phyloP scores from a whole-genome alignment of 352 stramenopile genomes.

The Phytophthora brassicae region DNA sequence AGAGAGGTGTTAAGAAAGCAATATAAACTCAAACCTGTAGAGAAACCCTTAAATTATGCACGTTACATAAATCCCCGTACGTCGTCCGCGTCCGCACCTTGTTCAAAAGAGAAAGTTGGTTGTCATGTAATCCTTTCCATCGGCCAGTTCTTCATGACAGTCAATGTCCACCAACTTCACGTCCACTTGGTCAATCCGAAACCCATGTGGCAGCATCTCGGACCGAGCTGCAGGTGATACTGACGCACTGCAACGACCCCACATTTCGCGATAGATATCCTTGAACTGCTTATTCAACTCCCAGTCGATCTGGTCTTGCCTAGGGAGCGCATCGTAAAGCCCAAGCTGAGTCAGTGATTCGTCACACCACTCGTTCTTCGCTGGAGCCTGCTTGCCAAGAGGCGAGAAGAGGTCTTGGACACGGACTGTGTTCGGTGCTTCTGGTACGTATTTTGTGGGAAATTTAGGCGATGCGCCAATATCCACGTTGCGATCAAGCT shows the following conservation, averaged over 20 bases:
- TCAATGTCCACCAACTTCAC: constrained; percentile 7
- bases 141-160: constrained; percentile 12
- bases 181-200: constrained; percentile 8
- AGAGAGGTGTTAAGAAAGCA: not conserved
- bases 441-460: not conserved
- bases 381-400: constrained; percentile 5
- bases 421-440: constrained; percentile 2
- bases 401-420: constrained; percentile 41
- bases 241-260: constrained; percentile 13
- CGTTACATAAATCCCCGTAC: not conserved
- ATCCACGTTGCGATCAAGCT: not conserved
- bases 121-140: not conserved
- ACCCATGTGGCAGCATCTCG: not conserved
- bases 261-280: constrained; percentile 21
- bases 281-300: constrained; percentile 40
- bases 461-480: constrained; percentile 1
- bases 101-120: constrained; percentile 27
- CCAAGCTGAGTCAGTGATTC: constrained; percentile 47
- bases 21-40: constrained; percentile 9
- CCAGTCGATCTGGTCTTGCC: constrained; percentile 48
- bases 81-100: not conserved
- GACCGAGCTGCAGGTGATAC: not conserved
- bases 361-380: constrained; percentile 48
- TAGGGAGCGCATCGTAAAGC: constrained; percentile 39
- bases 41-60: not conserved